Evolutionary conservation across 129 eudicot species (phyloP).

Genomic region (Pittosporum tobira): DNA sequence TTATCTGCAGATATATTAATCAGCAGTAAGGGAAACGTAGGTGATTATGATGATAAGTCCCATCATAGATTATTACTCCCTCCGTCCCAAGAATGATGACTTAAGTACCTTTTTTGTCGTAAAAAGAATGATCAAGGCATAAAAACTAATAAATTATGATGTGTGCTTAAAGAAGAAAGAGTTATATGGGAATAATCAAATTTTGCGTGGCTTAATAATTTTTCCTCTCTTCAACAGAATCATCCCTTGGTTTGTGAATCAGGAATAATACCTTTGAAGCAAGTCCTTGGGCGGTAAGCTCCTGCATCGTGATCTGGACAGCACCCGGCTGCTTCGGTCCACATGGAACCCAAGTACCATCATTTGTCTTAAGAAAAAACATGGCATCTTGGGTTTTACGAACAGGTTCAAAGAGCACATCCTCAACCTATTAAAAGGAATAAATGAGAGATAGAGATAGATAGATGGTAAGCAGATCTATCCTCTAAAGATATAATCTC

Average conservation of each 20-base stretch:
- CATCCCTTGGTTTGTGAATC: no score
- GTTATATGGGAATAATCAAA: no score
- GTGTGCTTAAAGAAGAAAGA: no score
- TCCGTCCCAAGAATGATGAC: no score
- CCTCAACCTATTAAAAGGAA: slow-evolving; percentile 60
- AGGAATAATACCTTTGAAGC: slow-evolving; percentile 61
- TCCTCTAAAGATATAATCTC: neutral
- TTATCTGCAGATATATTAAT: slow-evolving; percentile 40
- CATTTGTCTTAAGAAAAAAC: slow-evolving; percentile 66
- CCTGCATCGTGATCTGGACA: slow-evolving; percentile 87
- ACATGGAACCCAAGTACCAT: slow-evolving; percentile 86
- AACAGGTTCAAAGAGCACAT: slow-evolving; percentile 96
- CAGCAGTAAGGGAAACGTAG: neutral
- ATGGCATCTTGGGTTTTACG: slow-evolving; percentile 99
- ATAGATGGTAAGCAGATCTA: neutral
- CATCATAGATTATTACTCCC: no score
- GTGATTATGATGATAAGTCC: no score
- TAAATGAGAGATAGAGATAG: neutral
- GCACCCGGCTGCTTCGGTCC: slow-evolving; percentile 96
- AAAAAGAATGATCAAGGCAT: no score
- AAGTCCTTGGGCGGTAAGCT: slow-evolving; percentile 82
- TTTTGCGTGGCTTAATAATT: no score
- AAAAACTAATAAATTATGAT: no score
- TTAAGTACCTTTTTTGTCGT: no score
- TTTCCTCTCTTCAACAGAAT: no score